Percentiles rank a stretch among this genome's conserved stretches.
phyloP scores from a whole-genome alignment of 2,329 filamentous ascomycete genomes.

The Capronia americana region DNA sequence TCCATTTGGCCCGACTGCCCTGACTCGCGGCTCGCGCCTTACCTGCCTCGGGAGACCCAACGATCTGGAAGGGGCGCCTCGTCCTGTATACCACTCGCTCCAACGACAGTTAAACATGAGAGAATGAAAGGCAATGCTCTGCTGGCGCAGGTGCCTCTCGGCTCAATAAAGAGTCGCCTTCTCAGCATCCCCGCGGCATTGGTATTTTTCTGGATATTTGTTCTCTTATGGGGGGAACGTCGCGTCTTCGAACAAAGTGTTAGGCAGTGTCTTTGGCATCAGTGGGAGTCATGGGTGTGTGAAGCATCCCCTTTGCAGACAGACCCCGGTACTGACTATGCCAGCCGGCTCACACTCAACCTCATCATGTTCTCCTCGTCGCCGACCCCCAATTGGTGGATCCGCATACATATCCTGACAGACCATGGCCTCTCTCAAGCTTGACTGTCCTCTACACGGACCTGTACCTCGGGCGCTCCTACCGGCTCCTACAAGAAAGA shows the following conservation, averaged over 20 bases:
- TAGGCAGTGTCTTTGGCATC: conserved; percentile 76
- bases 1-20: not conserved
- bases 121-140: conserved; percentile 31
- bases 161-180: conserved; percentile 27
- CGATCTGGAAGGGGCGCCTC: conserved; percentile 2
- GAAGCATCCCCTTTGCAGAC: not conserved
- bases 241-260: conserved; percentile 76
- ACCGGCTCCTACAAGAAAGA: conserved; percentile 74
- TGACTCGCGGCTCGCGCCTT: conserved; percentile 11
- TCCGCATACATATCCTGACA: conserved; percentile 90
- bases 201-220: conserved; percentile 74
- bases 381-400: conserved; percentile 93
- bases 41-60: conserved; percentile 8
- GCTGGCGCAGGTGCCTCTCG: conserved; percentile 11
- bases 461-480: conserved; percentile 84
- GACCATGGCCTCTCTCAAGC: conserved; percentile 73
- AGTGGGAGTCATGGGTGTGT: conserved; percentile 89
- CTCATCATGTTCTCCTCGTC: conserved; percentile 83
- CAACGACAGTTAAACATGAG: conserved; percentile 8
- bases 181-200: conserved; percentile 52
- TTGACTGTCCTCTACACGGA: conserved; percentile 78
- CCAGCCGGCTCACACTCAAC: conserved; percentile 76
- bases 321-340: conserved; percentile 4
- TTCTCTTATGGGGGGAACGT: conserved; percentile 84
- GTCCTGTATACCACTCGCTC: conserved; percentile 14